phyloP scores from a whole-genome alignment of 441 rosid species.

The Corymbia citriodora region DNA sequence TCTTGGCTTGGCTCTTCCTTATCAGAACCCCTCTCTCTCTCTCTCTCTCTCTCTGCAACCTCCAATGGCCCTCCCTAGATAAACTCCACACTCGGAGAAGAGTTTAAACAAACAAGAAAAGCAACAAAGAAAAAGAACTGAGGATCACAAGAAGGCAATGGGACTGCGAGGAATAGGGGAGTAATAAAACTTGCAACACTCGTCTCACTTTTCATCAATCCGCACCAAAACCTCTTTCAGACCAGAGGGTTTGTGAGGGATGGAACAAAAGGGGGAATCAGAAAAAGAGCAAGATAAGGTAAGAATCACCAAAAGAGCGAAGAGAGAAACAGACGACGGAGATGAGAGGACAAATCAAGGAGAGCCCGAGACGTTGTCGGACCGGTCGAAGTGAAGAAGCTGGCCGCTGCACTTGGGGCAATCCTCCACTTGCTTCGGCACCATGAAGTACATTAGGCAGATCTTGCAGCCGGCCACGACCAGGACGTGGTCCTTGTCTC shows the following conservation, averaged over 20 bases:
- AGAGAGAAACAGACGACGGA: not conserved
- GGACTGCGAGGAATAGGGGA: not conserved
- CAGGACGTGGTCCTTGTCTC: conserved; percentile 45
- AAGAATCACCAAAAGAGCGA: not conserved
- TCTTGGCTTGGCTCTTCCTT: conserved; percentile 4
- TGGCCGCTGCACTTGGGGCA: conserved; percentile 86
- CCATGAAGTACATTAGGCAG: conserved; percentile 93
- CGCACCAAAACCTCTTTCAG: not conserved
- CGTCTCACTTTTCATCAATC: conserved; percentile 10
- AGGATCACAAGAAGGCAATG: not conserved
- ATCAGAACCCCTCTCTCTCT: not conserved
- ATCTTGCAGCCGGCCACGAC: conserved; percentile 95
- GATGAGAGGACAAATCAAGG: conserved; percentile 19
- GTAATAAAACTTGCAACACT: not conserved
- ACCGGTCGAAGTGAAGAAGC: conserved; percentile 79
- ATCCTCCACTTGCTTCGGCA: conserved; percentile 68
- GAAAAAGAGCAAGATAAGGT: not conserved
- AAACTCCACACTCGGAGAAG: not conserved
- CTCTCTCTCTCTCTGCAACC: conserved; percentile 1
- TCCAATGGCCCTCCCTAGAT: not conserved
- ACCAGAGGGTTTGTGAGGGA: not conserved
- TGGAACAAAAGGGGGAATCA: not conserved
- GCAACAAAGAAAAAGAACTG: not conserved
- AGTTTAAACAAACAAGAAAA: not conserved
- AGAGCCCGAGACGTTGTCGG: conserved; percentile 28